Conservation (phyloP, 805 yeast genomes). For the Hanseniaspora vineae region DNA sequence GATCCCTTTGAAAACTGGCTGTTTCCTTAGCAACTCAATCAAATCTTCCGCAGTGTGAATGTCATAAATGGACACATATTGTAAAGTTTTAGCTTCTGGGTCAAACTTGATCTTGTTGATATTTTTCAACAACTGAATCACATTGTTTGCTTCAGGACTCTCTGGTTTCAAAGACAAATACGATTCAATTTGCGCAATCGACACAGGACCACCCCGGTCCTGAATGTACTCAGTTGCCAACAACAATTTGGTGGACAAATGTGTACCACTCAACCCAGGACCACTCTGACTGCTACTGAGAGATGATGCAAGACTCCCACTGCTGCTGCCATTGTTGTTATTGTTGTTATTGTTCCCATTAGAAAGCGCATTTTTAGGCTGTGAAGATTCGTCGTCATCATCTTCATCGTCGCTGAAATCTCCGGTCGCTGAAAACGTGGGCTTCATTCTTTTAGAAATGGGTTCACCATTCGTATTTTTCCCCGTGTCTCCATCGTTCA, state of each 20-base stretch:
- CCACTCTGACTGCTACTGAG: neutral
- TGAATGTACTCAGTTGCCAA: constrained; percentile 88
- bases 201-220: constrained; percentile 51
- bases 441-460: too few relatives aligned
- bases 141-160: constrained; percentile 45
- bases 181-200: constrained; percentile 49
- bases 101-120: constrained; percentile 68
- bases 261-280: constrained; percentile 1
- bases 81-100: constrained; percentile 48
- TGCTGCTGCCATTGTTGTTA: neutral
- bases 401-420: neutral
- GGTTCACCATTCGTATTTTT: neutral
- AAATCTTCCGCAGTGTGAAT: constrained; percentile 73
- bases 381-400: neutral
- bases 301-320: neutral
- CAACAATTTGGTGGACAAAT: constrained; percentile 74
- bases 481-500: neutral
- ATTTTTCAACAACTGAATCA: constrained; percentile 59
- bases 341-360: neutral
- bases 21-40: constrained; percentile 57
- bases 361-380: neutral
- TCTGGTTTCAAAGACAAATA: constrained; percentile 36
- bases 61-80: constrained; percentile 81
- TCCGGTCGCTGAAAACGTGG: neutral
- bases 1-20: constrained; percentile 42